Conservation (phyloP, 441 rosid genomes). For the Bocquillonia castaneifolia region DNA sequence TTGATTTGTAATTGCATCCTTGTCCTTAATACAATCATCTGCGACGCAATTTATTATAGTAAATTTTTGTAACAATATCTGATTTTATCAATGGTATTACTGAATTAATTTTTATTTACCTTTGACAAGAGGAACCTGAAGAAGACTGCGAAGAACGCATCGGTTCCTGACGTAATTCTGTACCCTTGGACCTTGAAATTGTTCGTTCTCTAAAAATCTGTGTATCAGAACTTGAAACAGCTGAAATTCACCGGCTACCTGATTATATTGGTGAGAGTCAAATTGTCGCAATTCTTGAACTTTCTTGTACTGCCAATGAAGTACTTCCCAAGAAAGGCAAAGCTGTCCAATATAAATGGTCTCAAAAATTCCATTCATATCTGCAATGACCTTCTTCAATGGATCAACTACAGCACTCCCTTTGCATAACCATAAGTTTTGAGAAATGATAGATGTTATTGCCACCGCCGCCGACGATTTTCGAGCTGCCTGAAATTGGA, state of each 20-base stretch:
- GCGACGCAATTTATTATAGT: constrained; percentile 20
- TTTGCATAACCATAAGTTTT: constrained; percentile 42
- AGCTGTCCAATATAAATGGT: constrained; percentile 64
- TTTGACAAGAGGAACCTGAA: constrained; percentile 62
- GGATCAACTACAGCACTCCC: constrained; percentile 36
- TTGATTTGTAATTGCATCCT: constrained; percentile 36
- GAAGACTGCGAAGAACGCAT: constrained; percentile 44
- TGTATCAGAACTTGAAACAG: constrained; percentile 62
- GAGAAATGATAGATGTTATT: constrained; percentile 30
- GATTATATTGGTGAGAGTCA: constrained; percentile 42
- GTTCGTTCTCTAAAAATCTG: constrained; percentile 66
- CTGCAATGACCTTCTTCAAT: constrained; percentile 36
- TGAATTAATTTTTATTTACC: constrained; percentile 33
- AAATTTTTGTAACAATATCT: no score
- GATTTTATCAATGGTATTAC: no score
- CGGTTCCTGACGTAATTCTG: constrained; percentile 56
- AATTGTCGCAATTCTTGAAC: constrained; percentile 37
- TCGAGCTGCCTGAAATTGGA: constrained; percentile 16
- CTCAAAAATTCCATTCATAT: constrained; percentile 48
- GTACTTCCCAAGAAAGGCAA: constrained; percentile 81
- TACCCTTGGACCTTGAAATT: constrained; percentile 57
- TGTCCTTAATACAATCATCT: constrained; percentile 49
- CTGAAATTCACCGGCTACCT: constrained; percentile 65
- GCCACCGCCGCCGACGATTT: constrained; percentile 22
- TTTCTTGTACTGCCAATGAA: constrained; percentile 63